These are phyloP conservation scores for Xylariaceae sp. DNA, from an alignment of 2,329 filamentous ascomycete species.

Conservation along the genomic window DNA sequence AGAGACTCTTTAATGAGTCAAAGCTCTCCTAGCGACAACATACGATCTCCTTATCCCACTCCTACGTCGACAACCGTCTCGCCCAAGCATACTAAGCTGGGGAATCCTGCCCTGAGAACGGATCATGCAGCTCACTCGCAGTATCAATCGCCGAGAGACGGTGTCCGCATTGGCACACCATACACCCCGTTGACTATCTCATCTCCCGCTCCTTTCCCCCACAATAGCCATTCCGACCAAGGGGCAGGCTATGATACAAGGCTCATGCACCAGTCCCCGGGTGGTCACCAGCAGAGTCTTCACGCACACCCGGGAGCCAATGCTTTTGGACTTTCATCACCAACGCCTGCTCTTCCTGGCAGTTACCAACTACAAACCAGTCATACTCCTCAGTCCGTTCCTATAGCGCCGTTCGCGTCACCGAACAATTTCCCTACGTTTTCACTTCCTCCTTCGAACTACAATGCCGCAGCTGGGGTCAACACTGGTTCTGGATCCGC, in stretches of 20 bases:
- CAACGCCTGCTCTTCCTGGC: conserved; percentile 44
- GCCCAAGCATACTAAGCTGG: conserved; percentile 43
- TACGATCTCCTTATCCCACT: conserved; percentile 38
- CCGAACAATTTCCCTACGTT: conserved; percentile 60
- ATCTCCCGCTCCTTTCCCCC: conserved; percentile 36
- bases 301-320: conserved; percentile 44
- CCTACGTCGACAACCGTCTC: conserved; percentile 42
- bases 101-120: conserved; percentile 37
- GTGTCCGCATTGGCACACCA: conserved; percentile 37
- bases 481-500: conserved; percentile 33
- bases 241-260: conserved; percentile 32
- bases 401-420: conserved; percentile 45
- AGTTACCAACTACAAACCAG: conserved; percentile 44
- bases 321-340: conserved; percentile 49
- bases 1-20: conserved; percentile 62
- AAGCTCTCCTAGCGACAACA: conserved; percentile 39
- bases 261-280: conserved; percentile 39
- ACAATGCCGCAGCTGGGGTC: conserved; percentile 39
- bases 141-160: conserved; percentile 44
- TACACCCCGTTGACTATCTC: conserved; percentile 45
- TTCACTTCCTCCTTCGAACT: conserved; percentile 57
- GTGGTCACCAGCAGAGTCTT: conserved; percentile 41
- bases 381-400: conserved; percentile 41
- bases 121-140: conserved; percentile 38
- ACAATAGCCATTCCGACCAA: conserved; percentile 36